phyloP scores from a whole-genome alignment of 352 stramenopile species.

The Phytophthora vignae region DNA sequence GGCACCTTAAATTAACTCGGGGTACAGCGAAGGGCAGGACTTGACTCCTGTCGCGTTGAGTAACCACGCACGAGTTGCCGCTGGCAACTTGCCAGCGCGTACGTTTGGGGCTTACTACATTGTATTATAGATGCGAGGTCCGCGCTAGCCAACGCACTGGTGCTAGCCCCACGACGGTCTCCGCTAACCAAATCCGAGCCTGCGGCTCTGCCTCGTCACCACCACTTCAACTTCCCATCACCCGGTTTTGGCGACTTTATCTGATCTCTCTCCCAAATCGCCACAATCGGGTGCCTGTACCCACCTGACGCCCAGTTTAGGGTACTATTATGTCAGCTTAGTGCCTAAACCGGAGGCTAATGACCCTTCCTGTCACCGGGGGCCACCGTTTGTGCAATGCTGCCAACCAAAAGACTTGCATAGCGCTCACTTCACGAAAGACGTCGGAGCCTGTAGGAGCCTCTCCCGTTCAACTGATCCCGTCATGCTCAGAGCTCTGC shows the following conservation, averaged over 20 bases:
- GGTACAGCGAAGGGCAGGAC: too few relatives aligned
- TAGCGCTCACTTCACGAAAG: slow-evolving; percentile 6
- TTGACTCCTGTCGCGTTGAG: too few relatives aligned
- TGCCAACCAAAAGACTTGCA: background rate
- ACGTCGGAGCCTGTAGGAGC: background rate
- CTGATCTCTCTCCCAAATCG: background rate
- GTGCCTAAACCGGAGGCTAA: background rate
- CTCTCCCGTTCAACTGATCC: slow-evolving; percentile 3
- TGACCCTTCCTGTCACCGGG: background rate
- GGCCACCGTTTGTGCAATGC: slow-evolving; percentile 3
- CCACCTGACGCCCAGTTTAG: background rate
- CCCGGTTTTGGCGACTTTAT: background rate
- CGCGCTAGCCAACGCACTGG: background rate
- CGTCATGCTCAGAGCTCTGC: slow-evolving; percentile 17
- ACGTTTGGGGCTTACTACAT: background rate
- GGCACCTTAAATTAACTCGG: too few relatives aligned
- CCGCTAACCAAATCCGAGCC: slow-evolving; percentile 6
- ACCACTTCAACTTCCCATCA: slow-evolving; percentile 9
- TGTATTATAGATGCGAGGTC: too few relatives aligned
- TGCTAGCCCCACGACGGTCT: background rate
- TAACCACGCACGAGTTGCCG: too few relatives aligned
- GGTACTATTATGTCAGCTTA: background rate
- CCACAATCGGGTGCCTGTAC: background rate
- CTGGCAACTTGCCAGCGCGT: too few relatives aligned
- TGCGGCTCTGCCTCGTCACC: slow-evolving; percentile 10